These are phyloP conservation scores for Colletotrichum kahawae DNA, from an alignment of 2,329 filamentous ascomycete genomes.

Conservation along the genomic window DNA sequence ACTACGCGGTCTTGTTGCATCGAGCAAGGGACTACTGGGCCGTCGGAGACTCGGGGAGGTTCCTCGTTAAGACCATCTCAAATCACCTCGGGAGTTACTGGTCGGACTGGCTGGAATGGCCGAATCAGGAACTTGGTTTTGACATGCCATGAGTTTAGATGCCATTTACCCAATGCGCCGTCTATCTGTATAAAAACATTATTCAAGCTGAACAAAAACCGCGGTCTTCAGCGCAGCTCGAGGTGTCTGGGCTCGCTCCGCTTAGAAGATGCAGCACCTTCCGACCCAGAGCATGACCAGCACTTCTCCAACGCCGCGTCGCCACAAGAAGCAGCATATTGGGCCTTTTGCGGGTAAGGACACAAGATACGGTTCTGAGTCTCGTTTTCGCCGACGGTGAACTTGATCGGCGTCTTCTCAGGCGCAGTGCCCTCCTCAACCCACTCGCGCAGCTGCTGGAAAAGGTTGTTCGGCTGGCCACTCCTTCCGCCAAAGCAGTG, in stretches of 20 bases:
- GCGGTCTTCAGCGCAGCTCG: neutral
- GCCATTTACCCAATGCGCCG: neutral
- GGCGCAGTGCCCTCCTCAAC: constrained; percentile 34
- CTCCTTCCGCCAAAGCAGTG: constrained; percentile 35
- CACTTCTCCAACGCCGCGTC: neutral
- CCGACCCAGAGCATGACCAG: neutral
- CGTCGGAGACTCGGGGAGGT: constrained; percentile 28
- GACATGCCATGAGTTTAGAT: neutral
- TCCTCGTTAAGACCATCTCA: constrained; percentile 25
- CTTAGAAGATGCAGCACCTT: neutral
- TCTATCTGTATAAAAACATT: neutral
- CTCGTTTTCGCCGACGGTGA: neutral
- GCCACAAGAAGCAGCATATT: constrained; percentile 22
- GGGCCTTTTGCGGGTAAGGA: constrained; percentile 32
- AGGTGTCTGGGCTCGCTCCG: neutral
- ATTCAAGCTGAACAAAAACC: neutral
- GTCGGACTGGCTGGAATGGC: constrained; percentile 30
- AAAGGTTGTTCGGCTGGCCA: constrained; percentile 25
- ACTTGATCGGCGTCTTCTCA: constrained; percentile 12
- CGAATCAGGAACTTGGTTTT: constrained; percentile 5
- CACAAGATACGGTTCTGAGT: constrained; percentile 42
- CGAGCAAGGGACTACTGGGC: constrained; percentile 36
- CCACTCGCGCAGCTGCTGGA: constrained; percentile 31
- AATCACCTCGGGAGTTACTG: constrained; percentile 26
- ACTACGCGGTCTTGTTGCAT: constrained; percentile 46